phyloP scores from a whole-genome alignment of 73 alveolate species.

The Paramecium caudatum region DNA sequence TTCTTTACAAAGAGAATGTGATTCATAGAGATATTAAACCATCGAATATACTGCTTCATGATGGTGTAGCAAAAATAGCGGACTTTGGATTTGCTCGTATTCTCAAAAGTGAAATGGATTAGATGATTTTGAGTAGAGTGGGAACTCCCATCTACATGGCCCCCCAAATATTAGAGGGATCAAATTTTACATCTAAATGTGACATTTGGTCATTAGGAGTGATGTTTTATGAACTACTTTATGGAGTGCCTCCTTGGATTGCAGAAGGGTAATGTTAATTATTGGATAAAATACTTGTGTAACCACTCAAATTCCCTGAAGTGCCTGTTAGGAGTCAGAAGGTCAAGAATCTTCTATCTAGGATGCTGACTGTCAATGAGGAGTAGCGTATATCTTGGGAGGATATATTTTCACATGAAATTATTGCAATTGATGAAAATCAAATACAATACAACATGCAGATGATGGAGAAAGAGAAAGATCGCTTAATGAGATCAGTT shows the following conservation, averaged over 20 bases:
- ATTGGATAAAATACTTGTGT: constrained; percentile 41
- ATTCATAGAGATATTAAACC: constrained; percentile 81
- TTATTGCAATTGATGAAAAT: constrained; percentile 63
- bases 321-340: constrained; percentile 74
- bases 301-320: constrained; percentile 67
- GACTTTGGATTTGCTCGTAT: constrained; percentile 78
- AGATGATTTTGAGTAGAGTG: constrained; percentile 74
- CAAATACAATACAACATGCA: constrained; percentile 32
- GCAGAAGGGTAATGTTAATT: constrained; percentile 37
- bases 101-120: constrained; percentile 44
- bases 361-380: constrained; percentile 62
- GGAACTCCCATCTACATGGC: constrained; percentile 95
- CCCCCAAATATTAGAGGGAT: constrained; percentile 86
- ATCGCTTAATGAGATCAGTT: constrained; percentile 66
- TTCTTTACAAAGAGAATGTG: constrained; percentile 45
- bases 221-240: constrained; percentile 89
- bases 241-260: constrained; percentile 90
- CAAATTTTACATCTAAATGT: constrained; percentile 82
- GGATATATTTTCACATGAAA: constrained; percentile 67
- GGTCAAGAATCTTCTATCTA: constrained; percentile 42
- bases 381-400: constrained; percentile 68
- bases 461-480: constrained; percentile 66
- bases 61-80: constrained; percentile 76
- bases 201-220: constrained; percentile 94
- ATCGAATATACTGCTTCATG: constrained; percentile 76